Base-by-base conservation (phyloP, 331 rosid genomes). In the Malus hybrid region DNA sequence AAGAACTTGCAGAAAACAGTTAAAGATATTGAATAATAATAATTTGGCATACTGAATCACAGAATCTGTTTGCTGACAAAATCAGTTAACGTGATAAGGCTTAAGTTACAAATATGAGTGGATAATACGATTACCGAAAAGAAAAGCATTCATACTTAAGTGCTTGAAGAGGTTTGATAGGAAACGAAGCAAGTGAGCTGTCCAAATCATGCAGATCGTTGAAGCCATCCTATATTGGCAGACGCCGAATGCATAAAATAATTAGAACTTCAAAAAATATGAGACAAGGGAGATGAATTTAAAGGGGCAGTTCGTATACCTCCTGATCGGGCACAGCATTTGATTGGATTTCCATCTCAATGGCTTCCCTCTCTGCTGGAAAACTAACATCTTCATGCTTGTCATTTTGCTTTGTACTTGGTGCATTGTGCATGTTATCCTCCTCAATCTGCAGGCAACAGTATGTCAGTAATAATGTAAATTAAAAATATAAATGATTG, bases 111-210 rank as follows among this genome's bases (percentile, higher is more conserved):
- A 16, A 16, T 39, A 65, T 56, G 28, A 65, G 63, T 29, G 10
- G 42, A 34, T 16, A 55, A 34, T 22, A 68, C 15, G 5, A 70
- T 18, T 29, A 29, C 54, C 27, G 55, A 61, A 56, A 36, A 65
- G 18, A 24, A 65, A 70, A 80, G 27, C 32, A 67, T 67, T 65
- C 91, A 67, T 95, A 92, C 99, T 90, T 90, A 32, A 95, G 98
- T 83, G 98, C 99, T 87, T 89, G 84, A 78, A 95, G 99, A 79
- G 99, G 98, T 87, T 88, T 92, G 27, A 74, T 86, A 44, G 99
- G 97, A 83, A 95, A 90, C 69, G 99, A 89, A 74, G 97, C 85
- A 78, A 95, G 84, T 27, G 99, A 92, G 73, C 81, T 79, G 84
- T 88, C 96, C 89, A 95, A 83, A 90, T 90, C 93, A 83, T 72